A percentile compares a stretch with the other conserved stretches of the same genome.
Evolutionary conservation across 2,329 filamentous ascomycete genomes (phyloP).

Genomic region (Ilyonectria robusta): DNA sequence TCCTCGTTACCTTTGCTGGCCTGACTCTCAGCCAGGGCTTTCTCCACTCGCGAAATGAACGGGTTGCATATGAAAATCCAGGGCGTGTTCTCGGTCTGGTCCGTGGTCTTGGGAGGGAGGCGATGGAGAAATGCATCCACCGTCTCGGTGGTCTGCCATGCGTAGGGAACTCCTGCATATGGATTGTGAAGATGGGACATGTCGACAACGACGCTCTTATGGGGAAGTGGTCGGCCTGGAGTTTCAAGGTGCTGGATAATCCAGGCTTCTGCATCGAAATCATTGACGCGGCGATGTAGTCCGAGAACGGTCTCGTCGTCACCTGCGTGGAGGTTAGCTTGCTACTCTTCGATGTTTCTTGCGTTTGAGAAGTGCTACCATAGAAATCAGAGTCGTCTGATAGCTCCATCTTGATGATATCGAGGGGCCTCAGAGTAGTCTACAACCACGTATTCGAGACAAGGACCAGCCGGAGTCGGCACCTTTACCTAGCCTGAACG

Average conservation of each 20-base stretch:
- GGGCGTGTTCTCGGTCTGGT: conserved; percentile 58
- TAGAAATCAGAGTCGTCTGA: conserved; percentile 71
- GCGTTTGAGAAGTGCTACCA: conserved; percentile 53
- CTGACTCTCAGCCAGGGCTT: conserved; percentile 53
- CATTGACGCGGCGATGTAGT: conserved; percentile 65
- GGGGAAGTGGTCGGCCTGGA: conserved; percentile 47
- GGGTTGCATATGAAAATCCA: conserved; percentile 86
- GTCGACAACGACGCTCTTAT: conserved; percentile 34
- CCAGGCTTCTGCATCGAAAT: conserved; percentile 67
- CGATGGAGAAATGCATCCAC: conserved; percentile 76
- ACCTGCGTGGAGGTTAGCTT: conserved; percentile 60
- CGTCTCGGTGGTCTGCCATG: conserved; percentile 76
- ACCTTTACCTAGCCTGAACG: not conserved
- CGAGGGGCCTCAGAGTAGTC: not conserved
- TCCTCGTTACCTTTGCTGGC: conserved; percentile 62
- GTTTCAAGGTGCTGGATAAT: conserved; percentile 42
- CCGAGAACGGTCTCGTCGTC: conserved; percentile 63
- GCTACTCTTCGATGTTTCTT: not conserved
- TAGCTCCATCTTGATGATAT: conserved; percentile 51
- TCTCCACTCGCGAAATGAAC: conserved; percentile 58
- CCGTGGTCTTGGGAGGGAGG: conserved; percentile 76
- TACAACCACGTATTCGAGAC: not conserved
- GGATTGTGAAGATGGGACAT: conserved; percentile 67
- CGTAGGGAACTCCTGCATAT: conserved; percentile 67
- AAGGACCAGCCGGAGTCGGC: not conserved